Percentiles rank a stretch among this genome's conserved stretches.
Evolutionary conservation across 2,329 filamentous ascomycete genomes (phyloP).

Genomic region (Fusarium denticulatum): DNA sequence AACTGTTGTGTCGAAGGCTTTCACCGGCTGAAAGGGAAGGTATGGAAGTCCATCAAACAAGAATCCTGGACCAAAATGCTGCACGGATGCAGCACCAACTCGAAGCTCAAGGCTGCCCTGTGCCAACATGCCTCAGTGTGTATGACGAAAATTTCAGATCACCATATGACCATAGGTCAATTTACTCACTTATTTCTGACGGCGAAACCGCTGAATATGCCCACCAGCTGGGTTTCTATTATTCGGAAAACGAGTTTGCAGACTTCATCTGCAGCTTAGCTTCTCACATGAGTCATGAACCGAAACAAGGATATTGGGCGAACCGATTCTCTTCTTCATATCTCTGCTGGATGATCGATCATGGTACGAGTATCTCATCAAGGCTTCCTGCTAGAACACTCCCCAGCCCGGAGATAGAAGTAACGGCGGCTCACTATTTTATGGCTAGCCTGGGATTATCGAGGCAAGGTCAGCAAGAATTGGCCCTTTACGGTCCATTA

Average conservation of each 20-base stretch:
- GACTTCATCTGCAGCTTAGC: no score
- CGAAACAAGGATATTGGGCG: no score
- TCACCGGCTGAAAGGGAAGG: rapidly evolving
- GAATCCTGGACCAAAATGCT: neutral
- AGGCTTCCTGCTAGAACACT: no score
- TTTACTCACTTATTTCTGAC: neutral
- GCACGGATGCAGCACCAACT: neutral
- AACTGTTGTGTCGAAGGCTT: no score
- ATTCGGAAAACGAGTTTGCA: no score
- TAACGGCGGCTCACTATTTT: neutral
- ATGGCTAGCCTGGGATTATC: no score
- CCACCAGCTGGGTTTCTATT: rapidly evolving
- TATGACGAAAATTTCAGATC: neutral
- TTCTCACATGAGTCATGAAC: no score
- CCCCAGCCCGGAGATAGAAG: no score
- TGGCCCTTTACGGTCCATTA: neutral
- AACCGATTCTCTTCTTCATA: no score
- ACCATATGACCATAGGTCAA: no score
- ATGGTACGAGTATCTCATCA: rapidly evolving
- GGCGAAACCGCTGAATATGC: neutral
- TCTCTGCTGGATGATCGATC: neutral
- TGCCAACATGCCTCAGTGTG: rapidly evolving
- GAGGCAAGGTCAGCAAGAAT: no score
- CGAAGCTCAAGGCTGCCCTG: neutral
- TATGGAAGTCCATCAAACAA: rapidly evolving